Percentiles rank a stretch among this genome's conserved stretches.
Evolutionary conservation across 768 basidiomycete genomes (phyloP).

Genomic region (Kwoniella heveanensis): DNA sequence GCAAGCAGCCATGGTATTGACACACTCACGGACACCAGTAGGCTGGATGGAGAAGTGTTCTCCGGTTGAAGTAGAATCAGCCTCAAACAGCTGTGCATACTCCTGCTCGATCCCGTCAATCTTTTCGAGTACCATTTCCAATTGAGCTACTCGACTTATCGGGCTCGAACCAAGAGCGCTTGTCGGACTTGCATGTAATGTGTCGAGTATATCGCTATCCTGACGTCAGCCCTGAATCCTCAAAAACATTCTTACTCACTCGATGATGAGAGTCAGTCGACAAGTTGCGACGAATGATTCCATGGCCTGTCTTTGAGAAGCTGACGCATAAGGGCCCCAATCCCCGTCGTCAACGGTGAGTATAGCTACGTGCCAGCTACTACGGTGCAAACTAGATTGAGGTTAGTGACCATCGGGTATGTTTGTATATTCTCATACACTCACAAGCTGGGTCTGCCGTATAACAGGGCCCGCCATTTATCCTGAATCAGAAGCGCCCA

Average conservation of each 20-base stretch:
- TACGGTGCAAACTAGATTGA: neutral
- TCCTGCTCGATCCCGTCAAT: too few species aligned
- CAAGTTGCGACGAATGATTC: slow-evolving; percentile 19
- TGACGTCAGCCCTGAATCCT: neutral
- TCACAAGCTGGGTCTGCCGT: slow-evolving; percentile 13
- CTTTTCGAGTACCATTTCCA: too few species aligned
- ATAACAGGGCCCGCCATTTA: slow-evolving; percentile 13
- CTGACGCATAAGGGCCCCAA: slow-evolving; percentile 12
- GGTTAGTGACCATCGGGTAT: neutral
- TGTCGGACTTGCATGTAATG: neutral
- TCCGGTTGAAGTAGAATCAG: too few species aligned
- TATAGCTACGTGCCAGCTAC: slow-evolving; percentile 15
- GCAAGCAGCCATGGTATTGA: too few species aligned
- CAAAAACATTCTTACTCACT: slow-evolving; percentile 3
- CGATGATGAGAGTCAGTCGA: slow-evolving; percentile 23
- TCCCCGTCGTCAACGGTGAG: slow-evolving; percentile 19
- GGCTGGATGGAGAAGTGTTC: too few species aligned
- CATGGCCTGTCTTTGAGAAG: slow-evolving; percentile 14
- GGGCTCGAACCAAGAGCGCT: too few species aligned
- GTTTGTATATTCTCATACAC: neutral
- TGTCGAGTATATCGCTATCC: neutral
- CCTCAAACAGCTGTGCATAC: too few species aligned
- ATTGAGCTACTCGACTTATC: too few species aligned
- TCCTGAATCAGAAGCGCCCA: slow-evolving; percentile 28
- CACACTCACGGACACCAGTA: too few species aligned